These are phyloP conservation scores for Phytophthora podocarpi DNA, from an alignment of 352 stramenopile species.

Conservation along the genomic window DNA sequence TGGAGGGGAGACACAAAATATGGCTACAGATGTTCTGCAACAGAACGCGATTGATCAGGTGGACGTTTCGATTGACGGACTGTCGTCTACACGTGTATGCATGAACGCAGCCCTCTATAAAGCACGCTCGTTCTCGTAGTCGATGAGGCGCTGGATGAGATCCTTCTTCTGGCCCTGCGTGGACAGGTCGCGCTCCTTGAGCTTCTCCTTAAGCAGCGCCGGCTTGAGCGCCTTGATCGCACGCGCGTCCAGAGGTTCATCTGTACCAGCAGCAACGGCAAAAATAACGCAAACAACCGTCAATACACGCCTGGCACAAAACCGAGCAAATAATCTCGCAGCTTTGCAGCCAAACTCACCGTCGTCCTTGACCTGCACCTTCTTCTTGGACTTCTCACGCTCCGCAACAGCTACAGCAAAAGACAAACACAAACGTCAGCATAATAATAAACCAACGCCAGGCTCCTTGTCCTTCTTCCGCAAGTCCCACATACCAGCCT, in stretches of 20 bases:
- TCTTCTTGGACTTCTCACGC: slow-evolving; percentile 72
- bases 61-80: slow-evolving; percentile 10
- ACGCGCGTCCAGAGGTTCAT: slow-evolving; percentile 80
- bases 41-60: neutral
- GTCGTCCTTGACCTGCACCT: slow-evolving; percentile 60
- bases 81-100: slow-evolving; percentile 4
- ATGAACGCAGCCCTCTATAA: slow-evolving; percentile 53
- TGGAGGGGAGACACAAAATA: slow-evolving; percentile 1
- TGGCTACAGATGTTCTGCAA: no score
- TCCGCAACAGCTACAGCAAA: slow-evolving; percentile 50
- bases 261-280: slow-evolving; percentile 27
- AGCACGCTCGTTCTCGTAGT: slow-evolving; percentile 87
- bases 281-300: neutral
- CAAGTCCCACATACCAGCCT: slow-evolving; percentile 56
- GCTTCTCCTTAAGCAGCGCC: slow-evolving; percentile 87
- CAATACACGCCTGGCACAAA: neutral
- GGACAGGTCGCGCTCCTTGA: slow-evolving; percentile 84
- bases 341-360: slow-evolving; percentile 37
- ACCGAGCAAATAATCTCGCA: neutral
- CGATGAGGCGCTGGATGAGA: slow-evolving; percentile 87
- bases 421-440: neutral
- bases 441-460: no score
- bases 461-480: no score
- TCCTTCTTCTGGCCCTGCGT: slow-evolving; percentile 91
- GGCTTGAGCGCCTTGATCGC: slow-evolving; percentile 89